These are phyloP conservation scores for Chaetomiaceae sp. DNA, from an alignment of 2,329 filamentous ascomycete species.

Conservation along the genomic window DNA sequence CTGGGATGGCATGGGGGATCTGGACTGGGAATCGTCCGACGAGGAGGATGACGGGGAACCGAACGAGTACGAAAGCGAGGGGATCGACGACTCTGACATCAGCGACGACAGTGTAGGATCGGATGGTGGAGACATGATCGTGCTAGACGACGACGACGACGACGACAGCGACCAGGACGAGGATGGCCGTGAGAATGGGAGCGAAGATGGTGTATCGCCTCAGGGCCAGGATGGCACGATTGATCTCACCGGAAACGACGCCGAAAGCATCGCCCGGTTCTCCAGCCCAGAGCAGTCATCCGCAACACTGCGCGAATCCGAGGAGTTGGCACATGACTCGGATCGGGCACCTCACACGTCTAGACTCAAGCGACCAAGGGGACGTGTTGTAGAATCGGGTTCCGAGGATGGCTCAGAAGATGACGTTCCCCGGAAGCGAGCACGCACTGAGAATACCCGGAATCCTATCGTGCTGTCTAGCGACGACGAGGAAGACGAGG, in stretches of 20 bases:
- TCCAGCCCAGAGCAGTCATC: conserved; percentile 19
- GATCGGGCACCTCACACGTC: not conserved
- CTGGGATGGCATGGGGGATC: not conserved
- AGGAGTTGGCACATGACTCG: conserved; percentile 4
- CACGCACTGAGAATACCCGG: not conserved
- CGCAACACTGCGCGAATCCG: conserved; percentile 3
- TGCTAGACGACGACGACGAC: conserved; percentile 12
- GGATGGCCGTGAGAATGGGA: not conserved
- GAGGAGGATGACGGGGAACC: conserved; percentile 6
- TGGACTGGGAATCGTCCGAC: not conserved
- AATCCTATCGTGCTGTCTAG: conserved; percentile 4
- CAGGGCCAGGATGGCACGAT: not conserved
- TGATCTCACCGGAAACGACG: not conserved
- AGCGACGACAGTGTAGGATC: conserved; percentile 11
- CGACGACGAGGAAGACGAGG: conserved; percentile 11
- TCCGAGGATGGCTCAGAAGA: conserved; percentile 17
- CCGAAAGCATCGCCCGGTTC: conserved; percentile 6
- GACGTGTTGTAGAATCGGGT: conserved; percentile 14
- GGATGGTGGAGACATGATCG: conserved; percentile 9
- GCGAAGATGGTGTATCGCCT: not conserved
- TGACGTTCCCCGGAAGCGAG: conserved; percentile 6
- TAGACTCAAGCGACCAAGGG: conserved; percentile 8
- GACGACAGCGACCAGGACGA: conserved; percentile 6
- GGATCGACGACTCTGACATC: conserved; percentile 20
- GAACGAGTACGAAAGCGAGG: conserved; percentile 24